A percentile compares a stretch with the other conserved stretches of the same genome.
These are phyloP conservation scores for Pilatotrama ljubarskyi DNA, from an alignment of 768 basidiomycete genomes.

Conservation along the genomic window DNA sequence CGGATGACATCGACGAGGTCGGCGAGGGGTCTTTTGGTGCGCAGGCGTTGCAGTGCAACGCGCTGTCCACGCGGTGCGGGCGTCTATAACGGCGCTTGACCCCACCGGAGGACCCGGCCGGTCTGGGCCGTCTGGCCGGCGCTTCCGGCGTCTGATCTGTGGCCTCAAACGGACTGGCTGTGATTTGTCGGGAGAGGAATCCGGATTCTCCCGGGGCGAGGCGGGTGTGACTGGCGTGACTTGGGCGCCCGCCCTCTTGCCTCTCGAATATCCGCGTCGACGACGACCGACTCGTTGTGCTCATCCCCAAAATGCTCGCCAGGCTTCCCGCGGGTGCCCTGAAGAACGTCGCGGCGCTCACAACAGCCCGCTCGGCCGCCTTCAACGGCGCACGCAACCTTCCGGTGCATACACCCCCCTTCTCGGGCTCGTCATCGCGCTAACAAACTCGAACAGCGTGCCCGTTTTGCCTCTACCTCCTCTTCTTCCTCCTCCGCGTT, in stretches of 20 bases:
- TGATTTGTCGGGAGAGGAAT: constrained; percentile 24
- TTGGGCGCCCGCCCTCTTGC: constrained; percentile 33
- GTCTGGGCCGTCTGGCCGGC: constrained; percentile 6
- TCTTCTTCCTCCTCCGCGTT: constrained; percentile 55
- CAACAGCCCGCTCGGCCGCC: constrained; percentile 46
- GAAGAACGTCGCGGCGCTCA: constrained; percentile 52
- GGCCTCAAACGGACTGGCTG: constrained; percentile 15
- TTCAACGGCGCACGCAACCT: constrained; percentile 46
- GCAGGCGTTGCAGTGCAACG: neutral
- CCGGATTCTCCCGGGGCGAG: constrained; percentile 29
- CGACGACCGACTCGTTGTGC: constrained; percentile 23
- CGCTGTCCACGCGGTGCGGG: neutral
- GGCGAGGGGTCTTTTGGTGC: neutral
- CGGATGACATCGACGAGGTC: neutral
- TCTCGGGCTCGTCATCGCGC: constrained; percentile 22
- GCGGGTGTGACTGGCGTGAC: constrained; percentile 35
- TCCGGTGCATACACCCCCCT: constrained; percentile 43
- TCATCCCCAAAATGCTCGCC: constrained; percentile 68
- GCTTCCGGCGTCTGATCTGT: neutral
- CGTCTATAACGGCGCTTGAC: neutral
- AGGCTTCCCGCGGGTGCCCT: constrained; percentile 78
- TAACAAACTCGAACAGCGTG: constrained; percentile 41
- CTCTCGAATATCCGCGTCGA: constrained; percentile 44
- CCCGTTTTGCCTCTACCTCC: constrained; percentile 70
- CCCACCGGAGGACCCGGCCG: constrained; percentile 1